Base-by-base conservation (phyloP, 352 stramenopile genomes). In the Phytophthora tentaculata region DNA sequence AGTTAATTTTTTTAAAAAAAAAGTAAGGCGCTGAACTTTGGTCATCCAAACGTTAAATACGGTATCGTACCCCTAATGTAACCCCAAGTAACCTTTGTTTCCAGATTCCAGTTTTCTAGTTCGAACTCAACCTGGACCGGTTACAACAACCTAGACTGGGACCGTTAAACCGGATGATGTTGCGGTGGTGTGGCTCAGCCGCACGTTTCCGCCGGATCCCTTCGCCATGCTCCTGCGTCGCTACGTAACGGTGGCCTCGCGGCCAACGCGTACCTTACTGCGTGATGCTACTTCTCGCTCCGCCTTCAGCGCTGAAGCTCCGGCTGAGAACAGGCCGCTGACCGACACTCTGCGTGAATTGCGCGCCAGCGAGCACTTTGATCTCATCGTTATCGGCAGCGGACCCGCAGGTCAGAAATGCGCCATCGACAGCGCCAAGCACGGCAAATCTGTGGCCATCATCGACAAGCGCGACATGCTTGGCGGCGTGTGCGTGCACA, bases 401-500 rank as follows among this genome's bases (percentile, higher is more conserved):
- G 91, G 91, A 0, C 91, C 91, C 0, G 88, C 91, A 8, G 91
- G 89, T 28, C 89, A 97, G 71, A 96, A 96, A 67, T 97, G 91
- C 54, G 91, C 91, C 35, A 94, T 97, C 51, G 91, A 97, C 67
- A 90, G 85, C 65, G 89, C 87, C 64, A 97, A 96, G 67, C 75
- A 86, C 64, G 91, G 91, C 61, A 88, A 92, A 51, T 87, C 73
- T 49, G 88, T 95, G 48, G 86, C 86, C 17, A 80, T 97, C 48
- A 89, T 97, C 54, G 90, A 97, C 80, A 97, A 97, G 78, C 76
- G 74, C 28, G 88, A 92, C 60, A 96, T 97, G 91, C 61, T 88
- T 39, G 90, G 91, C 17, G 91, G 90, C 14, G 91, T 97, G 29
- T 97, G 91, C 65, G 81, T 97, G 49, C 90, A 97, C 67, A 97